Evolutionary conservation across 352 stramenopile species (phyloP).

Genomic region (Phytophthora citrophthora): DNA sequence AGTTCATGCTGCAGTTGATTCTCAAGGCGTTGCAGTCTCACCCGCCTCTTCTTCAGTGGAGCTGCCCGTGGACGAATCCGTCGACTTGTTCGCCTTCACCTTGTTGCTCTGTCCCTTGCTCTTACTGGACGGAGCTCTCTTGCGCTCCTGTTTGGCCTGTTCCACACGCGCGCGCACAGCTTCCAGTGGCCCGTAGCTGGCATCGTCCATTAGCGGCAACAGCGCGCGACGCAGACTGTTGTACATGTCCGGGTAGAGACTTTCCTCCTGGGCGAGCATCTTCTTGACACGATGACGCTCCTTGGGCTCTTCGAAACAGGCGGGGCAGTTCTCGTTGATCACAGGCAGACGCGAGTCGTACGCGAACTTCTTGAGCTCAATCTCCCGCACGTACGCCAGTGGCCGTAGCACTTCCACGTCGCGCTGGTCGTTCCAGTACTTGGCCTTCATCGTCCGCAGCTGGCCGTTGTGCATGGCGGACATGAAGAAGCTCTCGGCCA

Average conservation of each 20-base stretch:
- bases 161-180: constrained; percentile 61
- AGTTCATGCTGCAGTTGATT: background rate
- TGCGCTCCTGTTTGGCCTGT: constrained; percentile 55
- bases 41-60: constrained; percentile 26
- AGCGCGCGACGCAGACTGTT: constrained; percentile 70
- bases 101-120: constrained; percentile 23
- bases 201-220: constrained; percentile 84
- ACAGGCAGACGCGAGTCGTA: constrained; percentile 92
- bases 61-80: constrained; percentile 18
- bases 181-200: constrained; percentile 67
- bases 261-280: constrained; percentile 95
- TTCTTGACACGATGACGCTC: constrained; percentile 98
- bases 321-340: constrained; percentile 99
- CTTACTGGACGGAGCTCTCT: constrained; percentile 44
- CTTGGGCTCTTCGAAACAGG: constrained; percentile 98
- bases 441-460: constrained; percentile 98
- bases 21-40: constrained; percentile 3
- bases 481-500: constrained; percentile 99
- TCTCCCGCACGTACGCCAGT: constrained; percentile 96
- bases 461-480: constrained; percentile 98
- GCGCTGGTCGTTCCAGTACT: constrained; percentile 96
- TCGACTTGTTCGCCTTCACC: background rate
- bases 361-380: constrained; percentile 88
- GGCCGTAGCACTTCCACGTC: constrained; percentile 96
- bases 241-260: constrained; percentile 90